Conservation (phyloP, 1,284 basidiomycete genomes). For the Schizophyllum amplum region DNA sequence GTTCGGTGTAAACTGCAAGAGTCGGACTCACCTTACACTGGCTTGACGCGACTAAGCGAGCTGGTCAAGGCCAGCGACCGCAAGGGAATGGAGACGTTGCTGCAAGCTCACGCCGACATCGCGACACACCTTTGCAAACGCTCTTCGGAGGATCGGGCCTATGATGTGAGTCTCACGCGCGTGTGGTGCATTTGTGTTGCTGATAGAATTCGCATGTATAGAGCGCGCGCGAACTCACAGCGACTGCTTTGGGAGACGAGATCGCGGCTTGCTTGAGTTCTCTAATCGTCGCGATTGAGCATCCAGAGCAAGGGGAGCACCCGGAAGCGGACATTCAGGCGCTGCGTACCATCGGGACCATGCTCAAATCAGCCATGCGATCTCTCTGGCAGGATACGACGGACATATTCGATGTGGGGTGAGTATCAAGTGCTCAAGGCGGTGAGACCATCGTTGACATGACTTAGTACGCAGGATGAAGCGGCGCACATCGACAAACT, state of each 20-base stretch:
- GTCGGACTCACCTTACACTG: too few relatives aligned
- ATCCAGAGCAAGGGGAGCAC: slow-evolving; percentile 31
- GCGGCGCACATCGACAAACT: slow-evolving; percentile 54
- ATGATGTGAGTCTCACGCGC: slow-evolving; percentile 43
- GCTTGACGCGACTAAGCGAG: too few relatives aligned
- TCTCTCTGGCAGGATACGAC: slow-evolving; percentile 60
- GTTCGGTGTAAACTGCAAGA: too few relatives aligned
- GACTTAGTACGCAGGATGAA: slow-evolving; percentile 56
- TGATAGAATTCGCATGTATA: slow-evolving; percentile 20
- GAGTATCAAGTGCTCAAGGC: slow-evolving; percentile 17
- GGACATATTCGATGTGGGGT: slow-evolving; percentile 77
- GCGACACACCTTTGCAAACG: slow-evolving; percentile 57
- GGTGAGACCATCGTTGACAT: not conserved
- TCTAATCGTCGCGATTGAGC: slow-evolving; percentile 36
- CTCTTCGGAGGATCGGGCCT: slow-evolving; percentile 70
- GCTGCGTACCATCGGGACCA: slow-evolving; percentile 39
- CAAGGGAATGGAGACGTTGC: slow-evolving; percentile 48
- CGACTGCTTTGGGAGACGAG: slow-evolving; percentile 69
- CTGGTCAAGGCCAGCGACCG: slow-evolving; percentile 21
- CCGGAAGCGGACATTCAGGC: slow-evolving; percentile 25
- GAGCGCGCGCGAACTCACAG: slow-evolving; percentile 72
- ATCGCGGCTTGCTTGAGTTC: slow-evolving; percentile 54
- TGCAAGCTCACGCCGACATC: slow-evolving; percentile 55
- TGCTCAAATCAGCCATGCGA: slow-evolving; percentile 51
- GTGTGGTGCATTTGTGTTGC: slow-evolving; percentile 1